Conservation (phyloP, 371 early-diverging fungal species). For the Rhizomucor miehei region DNA sequence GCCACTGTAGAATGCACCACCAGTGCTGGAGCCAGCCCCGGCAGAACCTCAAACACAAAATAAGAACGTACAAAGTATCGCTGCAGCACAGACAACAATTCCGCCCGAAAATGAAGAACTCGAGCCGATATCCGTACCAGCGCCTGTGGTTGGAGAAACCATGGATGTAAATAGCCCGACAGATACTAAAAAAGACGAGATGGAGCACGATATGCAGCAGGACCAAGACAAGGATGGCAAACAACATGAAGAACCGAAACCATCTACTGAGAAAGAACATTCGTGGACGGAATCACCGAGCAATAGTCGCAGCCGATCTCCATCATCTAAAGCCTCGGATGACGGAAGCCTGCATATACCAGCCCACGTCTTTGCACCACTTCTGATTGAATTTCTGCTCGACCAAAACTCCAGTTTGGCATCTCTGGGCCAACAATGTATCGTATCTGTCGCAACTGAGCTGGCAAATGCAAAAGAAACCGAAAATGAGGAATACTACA, state of each 20-base stretch:
- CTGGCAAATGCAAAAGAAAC: constrained; percentile 21
- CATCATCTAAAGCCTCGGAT: neutral
- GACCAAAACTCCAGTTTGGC: constrained; percentile 53
- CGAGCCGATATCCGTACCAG: constrained; percentile 16
- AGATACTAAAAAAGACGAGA: constrained; percentile 1
- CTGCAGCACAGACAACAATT: neutral
- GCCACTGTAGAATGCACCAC: constrained; percentile 27
- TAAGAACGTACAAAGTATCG: neutral
- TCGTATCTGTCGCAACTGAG: constrained; percentile 47
- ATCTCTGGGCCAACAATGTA: constrained; percentile 45
- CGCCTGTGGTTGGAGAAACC: constrained; percentile 9
- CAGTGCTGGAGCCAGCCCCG: constrained; percentile 11
- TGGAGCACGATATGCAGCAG: neutral
- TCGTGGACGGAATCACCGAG: neutral
- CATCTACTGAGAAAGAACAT: neutral
- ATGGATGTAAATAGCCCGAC: neutral
- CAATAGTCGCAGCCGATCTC: neutral
- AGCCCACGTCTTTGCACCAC: constrained; percentile 28
- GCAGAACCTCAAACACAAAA: constrained; percentile 2
- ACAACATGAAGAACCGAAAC: constrained; percentile 1
- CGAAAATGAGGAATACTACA: constrained; percentile 20
- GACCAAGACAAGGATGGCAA: constrained; percentile 1
- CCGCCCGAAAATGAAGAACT: constrained; percentile 9
- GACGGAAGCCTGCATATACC: constrained; percentile 24
- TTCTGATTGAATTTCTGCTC: constrained; percentile 48